Evolutionary conservation across 768 basidiomycete genomes (phyloP), one percentile per base, ranked within the genome.

Genomic region (Trametes cubensis): DNA sequence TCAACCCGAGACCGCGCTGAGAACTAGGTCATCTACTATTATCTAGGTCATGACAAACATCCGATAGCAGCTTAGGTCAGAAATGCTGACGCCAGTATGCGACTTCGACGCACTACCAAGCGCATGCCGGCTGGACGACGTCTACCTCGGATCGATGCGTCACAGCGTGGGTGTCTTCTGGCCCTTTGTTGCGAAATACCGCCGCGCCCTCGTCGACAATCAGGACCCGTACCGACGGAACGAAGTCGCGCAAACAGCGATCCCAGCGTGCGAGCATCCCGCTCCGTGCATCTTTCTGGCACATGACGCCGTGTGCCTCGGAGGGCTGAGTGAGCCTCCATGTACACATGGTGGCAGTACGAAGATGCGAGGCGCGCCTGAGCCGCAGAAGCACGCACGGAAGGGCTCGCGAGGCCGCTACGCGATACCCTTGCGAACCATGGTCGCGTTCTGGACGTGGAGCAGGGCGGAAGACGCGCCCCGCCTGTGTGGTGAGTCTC

Each of bases 291-390:
- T 6, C 25, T 28, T 7, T 8, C 25, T 21, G 13, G 44, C 55
- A 47, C 42, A 45, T 56, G 55, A 56, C 15, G 26, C 57, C 57
- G 57, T 49, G 47, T 58, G 25, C 57, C 47, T 58, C 57, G 57
- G 57, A 58, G 10, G 30, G 23, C 57, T 58, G 57, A 58, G 47
- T 44, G 54, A 55, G 54, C 41, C n/a, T 30, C 26, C n/a, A 26
- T n/a, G 7, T 4, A 5, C 53, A 15, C 26, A 26, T 41, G 41
- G 30, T 10, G 34, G 50, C 30, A 39, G 38, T 38, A 13, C 20
- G 20, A 10, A 28, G 26, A 46, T 21, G 18, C 20, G 45, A 20
- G 25, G 45, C 45, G 34, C 34, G 34, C 34, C 34, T 6, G 4
- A 34, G 34, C 34, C 4, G 6, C 34, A 34, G 34, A 34, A 34